phyloP scores from a whole-genome alignment of 2,329 filamentous ascomycete species.

The Fusarium sp. region DNA sequence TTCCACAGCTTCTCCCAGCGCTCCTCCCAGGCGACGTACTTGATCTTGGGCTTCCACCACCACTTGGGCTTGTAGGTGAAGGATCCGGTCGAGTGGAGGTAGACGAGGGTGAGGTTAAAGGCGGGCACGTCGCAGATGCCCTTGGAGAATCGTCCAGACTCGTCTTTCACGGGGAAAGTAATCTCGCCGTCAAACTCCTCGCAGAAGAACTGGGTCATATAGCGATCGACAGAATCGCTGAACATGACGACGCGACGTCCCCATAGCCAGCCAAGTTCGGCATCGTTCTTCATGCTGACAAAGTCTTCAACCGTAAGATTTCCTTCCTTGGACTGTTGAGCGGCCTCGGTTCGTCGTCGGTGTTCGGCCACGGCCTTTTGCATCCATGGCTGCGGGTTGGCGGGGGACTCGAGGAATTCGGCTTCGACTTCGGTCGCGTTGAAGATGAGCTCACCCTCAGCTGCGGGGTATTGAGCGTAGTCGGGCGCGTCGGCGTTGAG shows the following conservation, averaged over 20 bases:
- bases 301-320: slow-evolving; percentile 19
- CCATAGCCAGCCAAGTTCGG: slow-evolving; percentile 30
- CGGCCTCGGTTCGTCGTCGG: slow-evolving; percentile 8
- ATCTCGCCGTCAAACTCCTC: slow-evolving; percentile 24
- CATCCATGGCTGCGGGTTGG: slow-evolving; percentile 35
- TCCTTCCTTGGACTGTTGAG: background rate
- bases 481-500: slow-evolving; percentile 68
- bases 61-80: slow-evolving; percentile 33
- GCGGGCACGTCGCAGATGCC: slow-evolving; percentile 18
- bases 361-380: slow-evolving; percentile 27
- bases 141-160: slow-evolving; percentile 10
- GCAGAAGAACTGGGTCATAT: slow-evolving; percentile 33
- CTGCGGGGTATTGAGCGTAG: slow-evolving; percentile 53
- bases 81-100: slow-evolving; percentile 31
- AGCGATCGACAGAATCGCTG: slow-evolving; percentile 32
- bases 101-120: slow-evolving; percentile 22
- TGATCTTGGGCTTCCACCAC: slow-evolving; percentile 38
- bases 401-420: slow-evolving; percentile 15
- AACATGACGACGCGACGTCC: slow-evolving; percentile 34
- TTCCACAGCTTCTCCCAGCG: slow-evolving; percentile 30
- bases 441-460: slow-evolving; percentile 68
- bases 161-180: slow-evolving; percentile 17
- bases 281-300: slow-evolving; percentile 21
- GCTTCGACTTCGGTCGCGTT: slow-evolving; percentile 68
- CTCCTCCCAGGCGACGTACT: slow-evolving; percentile 29